Base-by-base conservation (phyloP, 352 stramenopile species). In the Aphanomyces astaci region DNA sequence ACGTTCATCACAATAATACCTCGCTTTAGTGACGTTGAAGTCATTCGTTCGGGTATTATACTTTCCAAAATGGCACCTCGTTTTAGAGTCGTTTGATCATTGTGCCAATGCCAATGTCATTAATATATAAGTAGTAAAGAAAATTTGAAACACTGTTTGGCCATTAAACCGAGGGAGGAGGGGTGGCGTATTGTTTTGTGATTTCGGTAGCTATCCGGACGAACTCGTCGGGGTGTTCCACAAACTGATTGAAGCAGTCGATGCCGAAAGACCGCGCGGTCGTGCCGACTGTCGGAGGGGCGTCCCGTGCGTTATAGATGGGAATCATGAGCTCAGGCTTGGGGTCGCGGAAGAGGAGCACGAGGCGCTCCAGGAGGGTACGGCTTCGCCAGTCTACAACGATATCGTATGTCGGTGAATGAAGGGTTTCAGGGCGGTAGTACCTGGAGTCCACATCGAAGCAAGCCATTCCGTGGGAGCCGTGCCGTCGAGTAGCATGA, bases 401-500 rank as follows among this genome's bases (percentile, higher is more conserved):
- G 4, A 15, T 32, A 11, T 27, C 19, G 19, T n/a, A 10, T 40
- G 2, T 31, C 13, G 7, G 40, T 33, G 3, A 25, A 33, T 36
- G 17, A 30, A 10, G 5, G 30, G 19, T n/a, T n/a, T n/a, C 3
- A 9, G 53, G 17, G 9, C 13, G 30, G 19, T 56, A 11, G 22
- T 62, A 62, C 52, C 55, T 64, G 79, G 71, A n/a, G 76, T 52
- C 79, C 79, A 89, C 0, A 69, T 66, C 39, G 76, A 73, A 11
- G 78, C 70, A 28, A 89, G 74, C 0, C 79, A 78, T 36, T 75
- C 75, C 0, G 86, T 30, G 7, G 71, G 66, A 75, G 84, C 86
- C 9, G 75, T 76, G 0, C 81, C 78, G 36, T 89, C 86, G 27
- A 85, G 55, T 1, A 89, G 69, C 78, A 80, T 76, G 10, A 86